phyloP scores from a whole-genome alignment of 495 filamentous ascomycete genomes.

The Aspergillus olivimuriae region DNA sequence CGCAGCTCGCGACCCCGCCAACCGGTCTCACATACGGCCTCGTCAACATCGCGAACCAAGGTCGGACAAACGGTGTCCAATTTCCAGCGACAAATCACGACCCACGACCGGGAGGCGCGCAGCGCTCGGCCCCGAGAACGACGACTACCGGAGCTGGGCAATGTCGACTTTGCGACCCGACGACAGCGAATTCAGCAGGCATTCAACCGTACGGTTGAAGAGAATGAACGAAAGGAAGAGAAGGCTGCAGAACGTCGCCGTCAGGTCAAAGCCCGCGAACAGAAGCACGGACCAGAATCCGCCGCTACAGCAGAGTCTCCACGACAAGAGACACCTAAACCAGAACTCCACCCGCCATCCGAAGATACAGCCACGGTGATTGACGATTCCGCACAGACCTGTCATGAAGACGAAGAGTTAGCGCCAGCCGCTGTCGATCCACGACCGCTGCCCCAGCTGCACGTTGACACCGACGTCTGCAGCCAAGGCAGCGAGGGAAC shows the following conservation, averaged over 20 bases:
- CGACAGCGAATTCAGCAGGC: slow-evolving; percentile 73
- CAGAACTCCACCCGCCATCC: slow-evolving; percentile 10
- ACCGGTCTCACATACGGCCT: slow-evolving; percentile 65
- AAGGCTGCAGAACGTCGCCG: slow-evolving; percentile 40
- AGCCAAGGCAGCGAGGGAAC: slow-evolving; percentile 5
- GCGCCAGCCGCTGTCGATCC: slow-evolving; percentile 2
- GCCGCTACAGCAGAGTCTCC: no score
- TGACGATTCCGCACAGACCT: slow-evolving; percentile 15
- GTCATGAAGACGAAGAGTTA: slow-evolving; percentile 7
- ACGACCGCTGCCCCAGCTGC: slow-evolving; percentile 20
- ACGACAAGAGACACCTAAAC: slow-evolving; percentile 11
- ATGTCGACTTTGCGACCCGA: slow-evolving; percentile 72
- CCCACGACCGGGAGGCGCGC: slow-evolving; percentile 22
- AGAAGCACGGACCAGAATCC: no score
- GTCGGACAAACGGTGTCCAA: slow-evolving; percentile 42
- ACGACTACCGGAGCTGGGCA: slow-evolving; percentile 52
- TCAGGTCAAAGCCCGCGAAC: slow-evolving; percentile 27
- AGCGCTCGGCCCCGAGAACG: slow-evolving; percentile 35
- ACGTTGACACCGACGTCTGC: slow-evolving; percentile 22
- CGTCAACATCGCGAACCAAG: slow-evolving; percentile 58
- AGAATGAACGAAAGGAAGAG: slow-evolving; percentile 56
- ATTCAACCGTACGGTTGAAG: slow-evolving; percentile 69
- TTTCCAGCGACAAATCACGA: slow-evolving; percentile 30
- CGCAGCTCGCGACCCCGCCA: slow-evolving; percentile 77
- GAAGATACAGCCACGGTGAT: slow-evolving; percentile 26